phyloP scores from a whole-genome alignment of 1,284 basidiomycete species.

The Trichosporon sp. region DNA sequence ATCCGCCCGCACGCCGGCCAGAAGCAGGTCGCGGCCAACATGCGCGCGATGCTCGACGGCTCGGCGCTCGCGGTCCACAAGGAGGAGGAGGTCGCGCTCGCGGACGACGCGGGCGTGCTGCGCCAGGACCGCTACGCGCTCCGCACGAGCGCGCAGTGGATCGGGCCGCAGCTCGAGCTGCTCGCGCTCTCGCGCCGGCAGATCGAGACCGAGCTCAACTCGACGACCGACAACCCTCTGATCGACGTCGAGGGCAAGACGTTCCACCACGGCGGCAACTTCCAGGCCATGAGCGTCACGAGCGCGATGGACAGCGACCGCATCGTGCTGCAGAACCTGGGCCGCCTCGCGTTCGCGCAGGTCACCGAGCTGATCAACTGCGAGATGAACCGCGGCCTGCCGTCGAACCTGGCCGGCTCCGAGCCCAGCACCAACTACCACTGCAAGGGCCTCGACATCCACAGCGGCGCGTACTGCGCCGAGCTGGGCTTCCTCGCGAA shows the following conservation, averaged over 20 bases:
- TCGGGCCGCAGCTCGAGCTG: constrained; percentile 22
- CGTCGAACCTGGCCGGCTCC: constrained; percentile 19
- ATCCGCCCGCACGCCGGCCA: constrained; percentile 22
- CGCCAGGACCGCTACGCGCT: constrained; percentile 25
- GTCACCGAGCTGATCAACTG: constrained; percentile 24
- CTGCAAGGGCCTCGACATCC: constrained; percentile 27
- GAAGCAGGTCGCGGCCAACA: constrained; percentile 18
- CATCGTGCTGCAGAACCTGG: constrained; percentile 21
- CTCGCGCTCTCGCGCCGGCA: constrained; percentile 17
- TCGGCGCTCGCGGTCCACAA: constrained; percentile 19
- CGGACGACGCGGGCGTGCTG: constrained; percentile 18
- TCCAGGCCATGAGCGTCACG: constrained; percentile 23
- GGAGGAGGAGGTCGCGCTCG: constrained; percentile 16
- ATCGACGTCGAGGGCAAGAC: constrained; percentile 19
- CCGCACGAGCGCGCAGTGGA: constrained; percentile 22
- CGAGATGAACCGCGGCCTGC: constrained; percentile 24
- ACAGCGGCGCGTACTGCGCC: constrained; percentile 21
- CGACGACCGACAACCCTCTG: constrained; percentile 23
- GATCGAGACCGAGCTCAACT: constrained; percentile 24
- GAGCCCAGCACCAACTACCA: constrained; percentile 25
- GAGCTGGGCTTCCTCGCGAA: constrained; percentile 25
- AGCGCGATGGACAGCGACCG: constrained; percentile 20
- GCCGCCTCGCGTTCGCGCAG: constrained; percentile 22
- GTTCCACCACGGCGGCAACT: constrained; percentile 26
- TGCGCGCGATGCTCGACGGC: constrained; percentile 18